Percentiles rank a stretch among this genome's conserved stretches.
Evolutionary conservation across 495 filamentous ascomycete genomes (phyloP).

Genomic region (Penicillium chermesinum): DNA sequence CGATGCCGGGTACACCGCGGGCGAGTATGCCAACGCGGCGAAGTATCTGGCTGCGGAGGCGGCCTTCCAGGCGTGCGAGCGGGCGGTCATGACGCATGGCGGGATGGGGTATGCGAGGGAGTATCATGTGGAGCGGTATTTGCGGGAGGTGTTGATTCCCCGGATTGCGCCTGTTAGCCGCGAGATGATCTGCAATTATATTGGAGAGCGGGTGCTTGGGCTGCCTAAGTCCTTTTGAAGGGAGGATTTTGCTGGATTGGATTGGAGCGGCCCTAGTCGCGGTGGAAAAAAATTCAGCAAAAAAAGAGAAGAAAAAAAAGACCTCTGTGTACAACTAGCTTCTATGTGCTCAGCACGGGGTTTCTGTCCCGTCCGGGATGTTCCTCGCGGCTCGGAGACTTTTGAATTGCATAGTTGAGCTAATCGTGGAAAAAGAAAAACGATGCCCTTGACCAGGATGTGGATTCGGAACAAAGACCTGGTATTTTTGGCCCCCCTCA

Average conservation of each 20-base stretch:
- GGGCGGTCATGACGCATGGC: not conserved
- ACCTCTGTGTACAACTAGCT: too few relatives aligned
- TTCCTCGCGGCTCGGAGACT: too few relatives aligned
- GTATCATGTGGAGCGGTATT: not conserved
- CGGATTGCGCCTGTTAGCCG: not conserved
- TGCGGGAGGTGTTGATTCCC: not conserved
- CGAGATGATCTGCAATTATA: not conserved
- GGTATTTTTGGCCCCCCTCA: not conserved
- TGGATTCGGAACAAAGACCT: not conserved
- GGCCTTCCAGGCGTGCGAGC: not conserved
- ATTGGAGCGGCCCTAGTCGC: too few relatives aligned
- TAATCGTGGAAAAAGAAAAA: not conserved
- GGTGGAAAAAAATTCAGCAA: too few relatives aligned
- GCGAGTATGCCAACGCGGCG: not conserved
- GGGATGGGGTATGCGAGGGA: not conserved
- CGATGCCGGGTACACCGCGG: slow-evolving; percentile 26
- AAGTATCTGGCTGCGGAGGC: not conserved
- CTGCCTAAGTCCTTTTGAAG: too few relatives aligned
- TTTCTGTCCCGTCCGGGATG: too few relatives aligned
- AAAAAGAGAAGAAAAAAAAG: too few relatives aligned
- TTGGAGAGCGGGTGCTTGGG: too few relatives aligned
- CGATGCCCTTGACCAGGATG: not conserved
- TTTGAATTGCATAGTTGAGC: too few relatives aligned
- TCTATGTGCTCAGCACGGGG: too few relatives aligned
- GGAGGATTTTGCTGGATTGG: too few relatives aligned